Percentiles rank a stretch among this genome's conserved stretches.
Evolutionary conservation across 805 yeast species (phyloP).

Genomic region (Wickerhamomyces canadensis): DNA sequence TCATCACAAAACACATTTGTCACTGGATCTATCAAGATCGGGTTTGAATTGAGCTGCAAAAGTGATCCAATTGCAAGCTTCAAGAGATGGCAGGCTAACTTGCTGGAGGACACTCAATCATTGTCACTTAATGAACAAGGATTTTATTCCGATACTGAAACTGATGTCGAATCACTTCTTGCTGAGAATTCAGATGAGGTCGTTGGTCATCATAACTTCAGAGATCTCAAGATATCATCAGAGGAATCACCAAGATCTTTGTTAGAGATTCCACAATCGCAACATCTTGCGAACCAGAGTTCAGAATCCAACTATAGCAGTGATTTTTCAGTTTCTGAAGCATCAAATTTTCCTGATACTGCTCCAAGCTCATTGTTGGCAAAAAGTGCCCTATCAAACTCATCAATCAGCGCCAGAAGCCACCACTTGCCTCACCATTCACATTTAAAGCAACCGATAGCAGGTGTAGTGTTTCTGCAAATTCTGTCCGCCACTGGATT

Average conservation of each 20-base stretch:
- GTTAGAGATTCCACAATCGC: too few species aligned
- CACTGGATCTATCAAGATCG: slow-evolving; percentile 41
- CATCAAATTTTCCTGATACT: neutral
- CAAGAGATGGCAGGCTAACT: slow-evolving; percentile 13
- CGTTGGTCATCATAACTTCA: slow-evolving; percentile 1
- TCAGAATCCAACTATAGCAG: slow-evolving; percentile 8
- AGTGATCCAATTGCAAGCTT: slow-evolving; percentile 14
- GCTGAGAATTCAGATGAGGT: slow-evolving; percentile 8
- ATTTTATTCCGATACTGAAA: slow-evolving; percentile 22
- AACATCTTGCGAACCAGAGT: too few species aligned
- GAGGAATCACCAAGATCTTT: too few species aligned
- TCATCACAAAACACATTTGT: slow-evolving; percentile 35
- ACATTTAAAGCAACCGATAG: slow-evolving; percentile 1
- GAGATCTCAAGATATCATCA: neutral
- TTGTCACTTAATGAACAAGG: slow-evolving; percentile 20
- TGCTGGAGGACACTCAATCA: slow-evolving; percentile 2
- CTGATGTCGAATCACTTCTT: slow-evolving; percentile 22
- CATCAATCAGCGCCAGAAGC: too few species aligned
- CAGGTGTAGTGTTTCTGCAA: slow-evolving; percentile 76
- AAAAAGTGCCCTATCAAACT: neutral
- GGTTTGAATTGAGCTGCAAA: slow-evolving; percentile 33
- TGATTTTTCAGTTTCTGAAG: slow-evolving; percentile 3
- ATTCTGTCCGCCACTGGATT: slow-evolving; percentile 67
- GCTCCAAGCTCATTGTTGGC: neutral
- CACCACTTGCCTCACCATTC: neutral